These are phyloP conservation scores for Typha latifolia DNA, from an alignment of 176 grass and related monocot genomes.

Conservation along the genomic window DNA sequence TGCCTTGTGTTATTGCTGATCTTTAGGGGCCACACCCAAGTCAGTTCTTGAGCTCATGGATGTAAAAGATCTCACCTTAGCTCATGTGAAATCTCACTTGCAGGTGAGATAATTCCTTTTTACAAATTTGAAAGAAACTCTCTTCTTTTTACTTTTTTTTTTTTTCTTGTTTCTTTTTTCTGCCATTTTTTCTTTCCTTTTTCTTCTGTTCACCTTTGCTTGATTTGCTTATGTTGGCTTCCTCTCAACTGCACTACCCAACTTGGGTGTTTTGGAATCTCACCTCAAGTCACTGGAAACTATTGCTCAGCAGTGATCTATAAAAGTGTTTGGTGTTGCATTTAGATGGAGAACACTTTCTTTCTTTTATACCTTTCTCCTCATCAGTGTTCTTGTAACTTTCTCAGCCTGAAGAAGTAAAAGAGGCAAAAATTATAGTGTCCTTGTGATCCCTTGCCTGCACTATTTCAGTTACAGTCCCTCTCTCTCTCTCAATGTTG, in stretches of 20 bases:
- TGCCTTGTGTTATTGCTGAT: background rate
- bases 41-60: conserved; percentile 82
- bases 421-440: too few species aligned
- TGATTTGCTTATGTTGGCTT: background rate
- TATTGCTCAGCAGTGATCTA: background rate
- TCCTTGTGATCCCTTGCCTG: background rate
- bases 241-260: background rate
- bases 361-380: background rate
- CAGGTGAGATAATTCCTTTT: conserved; percentile 30
- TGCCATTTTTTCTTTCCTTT: background rate
- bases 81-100: conserved; percentile 81
- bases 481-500: background rate
- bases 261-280: conserved; percentile 1
- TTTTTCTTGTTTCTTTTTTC: background rate
- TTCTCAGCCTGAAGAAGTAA: background rate
- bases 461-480: background rate
- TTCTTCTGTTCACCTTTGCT: background rate
- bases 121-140: background rate
- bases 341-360: background rate
- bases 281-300: conserved; percentile 1
- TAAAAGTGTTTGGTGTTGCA: background rate
- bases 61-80: conserved; percentile 72
- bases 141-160: background rate
- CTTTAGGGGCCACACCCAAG: conserved; percentile 55
- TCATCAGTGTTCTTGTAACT: background rate